These are phyloP conservation scores for Mycena indigotica DNA, from an alignment of 768 basidiomycete genomes.

Conservation along the genomic window DNA sequence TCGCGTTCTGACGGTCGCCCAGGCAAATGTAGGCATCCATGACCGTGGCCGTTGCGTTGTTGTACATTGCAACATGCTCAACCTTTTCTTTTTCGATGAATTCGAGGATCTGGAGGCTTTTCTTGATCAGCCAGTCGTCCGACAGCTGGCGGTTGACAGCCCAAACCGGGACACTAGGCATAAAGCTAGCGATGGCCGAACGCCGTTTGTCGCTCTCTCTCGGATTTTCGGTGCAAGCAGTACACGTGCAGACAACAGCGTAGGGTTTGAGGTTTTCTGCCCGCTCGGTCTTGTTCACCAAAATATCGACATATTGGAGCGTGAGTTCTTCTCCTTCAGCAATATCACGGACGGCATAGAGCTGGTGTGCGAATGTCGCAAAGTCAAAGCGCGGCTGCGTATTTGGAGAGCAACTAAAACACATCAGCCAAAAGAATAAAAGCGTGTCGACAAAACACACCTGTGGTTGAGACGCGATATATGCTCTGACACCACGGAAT, in stretches of 20 bases:
- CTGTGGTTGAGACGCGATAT: constrained; percentile 31
- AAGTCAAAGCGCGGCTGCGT: constrained; percentile 22
- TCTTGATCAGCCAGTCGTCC: background rate
- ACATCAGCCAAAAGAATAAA: background rate
- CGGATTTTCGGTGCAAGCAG: background rate
- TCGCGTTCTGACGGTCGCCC: background rate
- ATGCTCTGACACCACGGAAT: constrained; percentile 17
- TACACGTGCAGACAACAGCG: background rate
- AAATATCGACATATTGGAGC: background rate
- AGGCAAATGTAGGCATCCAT: background rate
- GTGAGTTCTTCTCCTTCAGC: constrained; percentile 2
- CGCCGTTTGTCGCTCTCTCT: background rate
- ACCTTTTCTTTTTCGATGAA: background rate
- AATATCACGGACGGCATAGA: constrained; percentile 6
- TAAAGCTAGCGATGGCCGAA: background rate
- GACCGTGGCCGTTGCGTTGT: background rate
- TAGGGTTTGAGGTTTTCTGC: background rate
- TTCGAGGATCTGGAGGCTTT: background rate
- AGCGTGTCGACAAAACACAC: background rate
- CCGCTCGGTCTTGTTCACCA: background rate
- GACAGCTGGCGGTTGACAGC: background rate
- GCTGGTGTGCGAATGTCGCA: constrained; percentile 13
- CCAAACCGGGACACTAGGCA: background rate
- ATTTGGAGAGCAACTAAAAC: constrained; percentile 28
- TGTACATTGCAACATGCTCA: background rate